Evolutionary conservation across 2,329 filamentous ascomycete species (phyloP), one percentile per base, ranked within the genome.

Genomic region (Fusarium sp.): DNA sequence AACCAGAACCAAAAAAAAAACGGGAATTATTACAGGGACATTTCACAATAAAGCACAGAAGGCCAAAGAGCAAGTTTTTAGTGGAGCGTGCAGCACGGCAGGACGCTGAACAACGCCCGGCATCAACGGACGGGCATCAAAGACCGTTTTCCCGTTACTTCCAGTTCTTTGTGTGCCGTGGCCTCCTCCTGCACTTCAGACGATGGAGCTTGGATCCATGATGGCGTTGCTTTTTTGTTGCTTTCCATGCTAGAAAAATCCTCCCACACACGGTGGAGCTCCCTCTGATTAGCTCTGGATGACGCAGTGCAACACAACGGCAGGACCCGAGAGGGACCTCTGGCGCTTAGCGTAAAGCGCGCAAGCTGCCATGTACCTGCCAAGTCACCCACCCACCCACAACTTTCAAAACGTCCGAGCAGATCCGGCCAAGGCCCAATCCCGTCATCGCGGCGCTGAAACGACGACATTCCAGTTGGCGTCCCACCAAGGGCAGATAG

Each of bases 141-240:
- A 64, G 52, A 40, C 67, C 56, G 45, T 52, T 52, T 52, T 31
- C 47, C 47, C 47, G 16, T 52, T 22, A 24, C 35, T 42, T 31
- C 27, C 27, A 29, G 27, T 29, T 65, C 47, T 66, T 47, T 61
- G 42, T 69, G 54, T 40, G 24, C 62, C 45, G 24, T 27, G 27
- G 27, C 27, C 24, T 27, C 24, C 27, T 29, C 27, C 27, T 29
- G 56, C 38, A 11, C 38, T 42, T 22, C 40, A 64, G 67, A 62
- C 20, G 52, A 69, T 73, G 69, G 69, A 75, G 72, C 72, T 74
- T 74, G 68, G 71, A 69, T 68, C 70, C 66, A 62, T 60, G 68
- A 73, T 60, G 47, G 59, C 59, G 59, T 62, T 62, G 59, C 59
- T 61, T 62, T 62, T 34, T 47, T 35, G 45, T 18, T 47, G 29